A percentile compares a stretch with the other conserved stretches of the same genome.
Evolutionary conservation across 495 filamentous ascomycete genomes (phyloP).

Genomic region (Terfezia claveryi): DNA sequence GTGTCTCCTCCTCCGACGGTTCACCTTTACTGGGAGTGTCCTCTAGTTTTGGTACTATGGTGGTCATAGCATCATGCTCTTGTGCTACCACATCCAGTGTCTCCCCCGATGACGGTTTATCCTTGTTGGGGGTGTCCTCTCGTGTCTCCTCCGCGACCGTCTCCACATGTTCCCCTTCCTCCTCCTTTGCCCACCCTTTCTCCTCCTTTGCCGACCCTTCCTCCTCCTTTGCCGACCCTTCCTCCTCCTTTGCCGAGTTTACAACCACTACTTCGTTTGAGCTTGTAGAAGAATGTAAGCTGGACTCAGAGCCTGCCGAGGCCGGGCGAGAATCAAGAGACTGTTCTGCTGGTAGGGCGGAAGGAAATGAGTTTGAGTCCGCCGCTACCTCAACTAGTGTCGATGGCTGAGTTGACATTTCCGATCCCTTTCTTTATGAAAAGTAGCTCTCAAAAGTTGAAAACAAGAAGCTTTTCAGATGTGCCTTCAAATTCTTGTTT

Average conservation of each 20-base stretch:
- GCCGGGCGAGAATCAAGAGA: too few relatives aligned
- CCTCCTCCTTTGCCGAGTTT: neutral
- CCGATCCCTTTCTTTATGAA: too few relatives aligned
- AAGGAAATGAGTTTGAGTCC: too few relatives aligned
- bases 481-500: too few relatives aligned
- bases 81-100: neutral
- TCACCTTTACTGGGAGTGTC: neutral
- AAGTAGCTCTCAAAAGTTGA: too few relatives aligned
- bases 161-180: neutral
- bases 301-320: too few relatives aligned
- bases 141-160: neutral
- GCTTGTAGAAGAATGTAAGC: too few relatives aligned
- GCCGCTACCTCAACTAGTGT: too few relatives aligned
- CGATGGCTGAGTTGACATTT: too few relatives aligned
- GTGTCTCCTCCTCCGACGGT: neutral
- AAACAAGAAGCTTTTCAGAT: too few relatives aligned
- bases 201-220: neutral
- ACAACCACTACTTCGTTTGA: neutral
- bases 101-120: neutral
- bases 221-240: neutral
- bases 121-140: neutral
- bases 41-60: neutral
- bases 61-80: neutral
- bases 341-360: too few relatives aligned
- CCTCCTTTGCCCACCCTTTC: neutral